These are phyloP conservation scores for Sphagnum magellanicum DNA, from an alignment of 228 moss, liverwort and hornwort genomes.

Conservation along the genomic window DNA sequence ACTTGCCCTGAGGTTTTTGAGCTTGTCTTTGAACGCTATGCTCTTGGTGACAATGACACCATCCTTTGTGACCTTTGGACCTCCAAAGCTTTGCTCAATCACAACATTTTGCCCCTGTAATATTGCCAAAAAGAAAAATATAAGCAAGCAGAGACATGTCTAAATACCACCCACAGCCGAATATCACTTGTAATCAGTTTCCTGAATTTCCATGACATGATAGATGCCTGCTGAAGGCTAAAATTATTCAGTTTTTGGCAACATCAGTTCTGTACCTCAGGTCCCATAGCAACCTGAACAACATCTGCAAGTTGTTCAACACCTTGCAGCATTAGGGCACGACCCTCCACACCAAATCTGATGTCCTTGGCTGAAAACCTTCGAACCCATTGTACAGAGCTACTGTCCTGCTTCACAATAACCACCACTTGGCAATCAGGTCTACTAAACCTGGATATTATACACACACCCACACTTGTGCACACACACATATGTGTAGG, in stretches of 20 bases:
- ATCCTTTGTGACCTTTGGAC: slow-evolving; percentile 87
- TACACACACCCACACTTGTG: no score
- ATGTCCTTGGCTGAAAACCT: slow-evolving; percentile 89
- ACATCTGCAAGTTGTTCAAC: slow-evolving; percentile 97
- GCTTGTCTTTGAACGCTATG: slow-evolving; percentile 82
- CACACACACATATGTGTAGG: no score
- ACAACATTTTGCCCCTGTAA: slow-evolving; percentile 80
- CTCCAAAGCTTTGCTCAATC: slow-evolving; percentile 79
- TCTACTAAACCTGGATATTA: no score
- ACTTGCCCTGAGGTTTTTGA: slow-evolving; percentile 79
- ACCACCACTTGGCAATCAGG: neutral
- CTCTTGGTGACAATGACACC: slow-evolving; percentile 92
- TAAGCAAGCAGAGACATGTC: no score
- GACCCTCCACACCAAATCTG: slow-evolving; percentile 89
- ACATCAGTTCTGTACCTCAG: slow-evolving; percentile 44
- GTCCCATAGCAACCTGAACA: slow-evolving; percentile 99
- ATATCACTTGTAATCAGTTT: neutral
- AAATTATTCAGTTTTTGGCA: neutral
- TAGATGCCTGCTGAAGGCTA: no score
- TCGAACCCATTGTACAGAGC: slow-evolving; percentile 49
- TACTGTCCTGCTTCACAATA: slow-evolving; percentile 31
- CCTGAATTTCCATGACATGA: neutral
- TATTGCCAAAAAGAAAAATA: no score
- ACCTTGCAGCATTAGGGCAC: slow-evolving; percentile 94
- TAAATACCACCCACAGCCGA: neutral